phyloP scores from a whole-genome alignment of 1,284 basidiomycete species.

The Leccinum subrobustum region DNA sequence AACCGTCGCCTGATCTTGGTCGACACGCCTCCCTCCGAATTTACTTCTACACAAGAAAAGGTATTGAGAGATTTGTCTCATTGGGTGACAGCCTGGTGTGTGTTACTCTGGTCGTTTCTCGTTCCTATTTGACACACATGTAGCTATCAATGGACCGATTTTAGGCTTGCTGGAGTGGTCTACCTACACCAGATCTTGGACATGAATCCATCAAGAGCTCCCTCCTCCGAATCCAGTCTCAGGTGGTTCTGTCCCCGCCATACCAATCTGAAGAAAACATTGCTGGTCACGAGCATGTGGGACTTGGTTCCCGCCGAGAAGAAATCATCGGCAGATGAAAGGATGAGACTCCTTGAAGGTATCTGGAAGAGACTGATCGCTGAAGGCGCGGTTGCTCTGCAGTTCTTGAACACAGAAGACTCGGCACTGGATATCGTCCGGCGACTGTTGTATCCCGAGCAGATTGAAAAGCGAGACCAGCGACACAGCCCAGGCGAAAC shows the following conservation, averaged over 20 bases:
- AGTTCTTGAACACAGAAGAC: neutral
- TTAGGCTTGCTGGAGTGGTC: neutral
- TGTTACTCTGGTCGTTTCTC: neutral
- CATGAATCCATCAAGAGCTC: neutral
- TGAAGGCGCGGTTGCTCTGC: neutral
- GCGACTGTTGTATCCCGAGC: neutral
- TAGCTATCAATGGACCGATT: neutral
- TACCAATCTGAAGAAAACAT: neutral
- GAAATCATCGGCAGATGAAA: no score
- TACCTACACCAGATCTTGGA: conserved; percentile 12
- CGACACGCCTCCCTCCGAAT: conserved; percentile 5
- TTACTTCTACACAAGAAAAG: neutral
- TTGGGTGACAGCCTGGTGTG: neutral
- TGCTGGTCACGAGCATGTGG: conserved; percentile 7
- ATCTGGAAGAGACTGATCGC: no score
- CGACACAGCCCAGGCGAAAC: neutral
- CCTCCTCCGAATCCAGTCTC: neutral
- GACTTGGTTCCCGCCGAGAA: no score
- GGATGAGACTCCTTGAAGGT: no score
- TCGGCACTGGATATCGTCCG: neutral
- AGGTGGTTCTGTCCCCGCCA: neutral
- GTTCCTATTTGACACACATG: no score
- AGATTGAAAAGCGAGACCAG: neutral
- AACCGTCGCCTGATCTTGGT: conserved; percentile 1
- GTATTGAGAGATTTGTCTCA: neutral